Percentiles rank a stretch among this genome's conserved stretches.
These are phyloP conservation scores for Pythium aristosporum DNA, from an alignment of 352 stramenopile species.

Conservation along the genomic window DNA sequence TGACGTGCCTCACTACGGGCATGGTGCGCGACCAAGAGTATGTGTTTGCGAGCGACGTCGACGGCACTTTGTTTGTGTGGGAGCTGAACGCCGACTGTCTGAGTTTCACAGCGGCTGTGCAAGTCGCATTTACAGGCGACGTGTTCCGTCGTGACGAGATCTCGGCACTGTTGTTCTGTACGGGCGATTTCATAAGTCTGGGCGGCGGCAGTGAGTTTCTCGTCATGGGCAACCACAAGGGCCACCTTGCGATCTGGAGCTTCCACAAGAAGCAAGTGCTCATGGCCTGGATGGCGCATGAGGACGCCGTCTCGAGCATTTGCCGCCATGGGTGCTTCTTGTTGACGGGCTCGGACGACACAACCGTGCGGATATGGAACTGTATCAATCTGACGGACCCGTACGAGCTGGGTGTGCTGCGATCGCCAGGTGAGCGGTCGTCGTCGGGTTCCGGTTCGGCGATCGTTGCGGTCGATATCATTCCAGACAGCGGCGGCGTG, in stretches of 20 bases:
- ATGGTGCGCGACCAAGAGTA: conserved; percentile 60
- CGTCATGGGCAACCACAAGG: conserved; percentile 49
- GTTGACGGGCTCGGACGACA: conserved; percentile 76
- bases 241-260: conserved; percentile 59
- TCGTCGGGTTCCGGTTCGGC: conserved; percentile 41
- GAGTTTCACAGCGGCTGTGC: conserved; percentile 11
- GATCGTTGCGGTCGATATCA: conserved; percentile 54
- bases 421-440: conserved; percentile 30
- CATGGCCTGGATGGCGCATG: conserved; percentile 52
- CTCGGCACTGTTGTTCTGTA: conserved; percentile 50
- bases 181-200: conserved; percentile 39
- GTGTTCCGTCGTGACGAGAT: conserved; percentile 44
- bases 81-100: conserved; percentile 49
- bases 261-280: conserved; percentile 45
- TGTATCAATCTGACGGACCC: conserved; percentile 37
- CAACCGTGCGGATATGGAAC: conserved; percentile 68
- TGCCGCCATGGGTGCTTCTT: conserved; percentile 65
- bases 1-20: conserved; percentile 53
- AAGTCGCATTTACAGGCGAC: conserved; percentile 21
- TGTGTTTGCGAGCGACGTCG: conserved; percentile 45
- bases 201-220: conserved; percentile 51
- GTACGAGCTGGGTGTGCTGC: conserved; percentile 61
- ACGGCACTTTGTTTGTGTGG: conserved; percentile 54
- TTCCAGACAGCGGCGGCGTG: conserved; percentile 37
- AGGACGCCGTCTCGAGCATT: conserved; percentile 51